Conservation (phyloP, 257 asterid genomes). For the Leonotis leonurus region DNA sequence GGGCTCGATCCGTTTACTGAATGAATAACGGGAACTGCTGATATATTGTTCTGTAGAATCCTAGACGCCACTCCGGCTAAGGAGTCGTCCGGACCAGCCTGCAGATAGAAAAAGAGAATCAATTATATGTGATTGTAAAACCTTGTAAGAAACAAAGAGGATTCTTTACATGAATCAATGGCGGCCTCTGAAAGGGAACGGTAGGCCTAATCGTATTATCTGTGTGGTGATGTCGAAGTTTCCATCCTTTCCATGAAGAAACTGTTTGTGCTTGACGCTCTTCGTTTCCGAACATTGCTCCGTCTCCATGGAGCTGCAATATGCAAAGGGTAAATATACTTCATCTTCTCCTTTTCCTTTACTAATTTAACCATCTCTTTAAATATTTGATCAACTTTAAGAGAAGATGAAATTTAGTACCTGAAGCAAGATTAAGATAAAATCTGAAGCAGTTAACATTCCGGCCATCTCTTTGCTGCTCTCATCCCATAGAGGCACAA, state of each 20-base stretch:
- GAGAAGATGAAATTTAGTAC: slow-evolving; percentile 18
- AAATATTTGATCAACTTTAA: no score
- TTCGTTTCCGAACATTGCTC: slow-evolving; percentile 29
- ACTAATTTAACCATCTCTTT: no score
- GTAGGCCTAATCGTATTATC: slow-evolving; percentile 23
- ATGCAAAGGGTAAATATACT: background rate
- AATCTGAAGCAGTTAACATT: slow-evolving; percentile 73
- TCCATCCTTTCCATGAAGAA: slow-evolving; percentile 57
- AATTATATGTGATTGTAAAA: background rate
- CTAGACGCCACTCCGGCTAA: slow-evolving; percentile 44
- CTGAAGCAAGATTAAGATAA: slow-evolving; percentile 54
- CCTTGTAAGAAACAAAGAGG: background rate
- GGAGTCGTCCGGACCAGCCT: slow-evolving; percentile 73
- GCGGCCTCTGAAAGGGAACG: slow-evolving; percentile 31
- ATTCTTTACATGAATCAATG: slow-evolving; percentile 57
- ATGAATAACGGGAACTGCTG: slow-evolving; percentile 49
- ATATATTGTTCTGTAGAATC: slow-evolving; percentile 51
- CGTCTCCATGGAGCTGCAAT: slow-evolving; percentile 50
- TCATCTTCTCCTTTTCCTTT: no score
- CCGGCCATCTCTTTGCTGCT: slow-evolving; percentile 35
- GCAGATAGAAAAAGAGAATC: slow-evolving; percentile 19
- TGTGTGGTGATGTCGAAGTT: slow-evolving; percentile 33
- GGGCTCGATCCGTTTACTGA: slow-evolving; percentile 38
- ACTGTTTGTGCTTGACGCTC: slow-evolving; percentile 45
- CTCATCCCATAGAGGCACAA: slow-evolving; percentile 57